These are phyloP conservation scores for Citrus hindsii DNA, from an alignment of 345 rosid species.

Conservation along the genomic window DNA sequence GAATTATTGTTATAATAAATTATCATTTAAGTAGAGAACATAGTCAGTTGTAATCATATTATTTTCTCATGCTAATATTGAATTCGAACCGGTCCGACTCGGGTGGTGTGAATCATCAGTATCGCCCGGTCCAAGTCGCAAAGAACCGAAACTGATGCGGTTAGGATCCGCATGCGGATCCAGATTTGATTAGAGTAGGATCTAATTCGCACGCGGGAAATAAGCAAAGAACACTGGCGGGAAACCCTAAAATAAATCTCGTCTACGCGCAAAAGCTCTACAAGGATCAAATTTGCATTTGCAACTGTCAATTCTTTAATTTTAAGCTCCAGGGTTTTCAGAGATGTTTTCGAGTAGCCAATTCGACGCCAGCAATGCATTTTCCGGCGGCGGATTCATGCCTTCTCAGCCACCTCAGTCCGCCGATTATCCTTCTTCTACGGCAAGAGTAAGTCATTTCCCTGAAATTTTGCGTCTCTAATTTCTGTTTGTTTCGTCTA, in stretches of 20 bases:
- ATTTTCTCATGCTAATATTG: too few relatives aligned
- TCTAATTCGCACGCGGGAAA: slow-evolving; percentile 23
- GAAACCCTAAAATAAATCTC: slow-evolving; percentile 2
- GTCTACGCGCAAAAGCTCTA: background rate
- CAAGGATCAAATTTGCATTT: background rate
- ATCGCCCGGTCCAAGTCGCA: background rate
- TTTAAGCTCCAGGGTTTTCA: slow-evolving; percentile 3
- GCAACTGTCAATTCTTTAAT: background rate
- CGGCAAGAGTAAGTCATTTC: slow-evolving; percentile 43
- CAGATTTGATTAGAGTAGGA: too few relatives aligned
- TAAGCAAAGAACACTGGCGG: slow-evolving; percentile 22
- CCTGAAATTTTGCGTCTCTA: background rate
- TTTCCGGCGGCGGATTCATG: slow-evolving; percentile 67
- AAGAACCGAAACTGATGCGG: background rate
- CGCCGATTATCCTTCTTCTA: slow-evolving; percentile 45
- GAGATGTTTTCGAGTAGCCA: slow-evolving; percentile 73
- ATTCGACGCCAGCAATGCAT: slow-evolving; percentile 47
- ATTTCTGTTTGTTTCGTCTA: background rate
- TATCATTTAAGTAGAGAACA: too few relatives aligned
- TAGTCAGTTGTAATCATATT: too few relatives aligned
- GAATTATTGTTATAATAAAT: too few relatives aligned
- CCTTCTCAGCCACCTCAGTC: slow-evolving; percentile 59
- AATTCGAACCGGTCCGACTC: background rate
- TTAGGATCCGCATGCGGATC: background rate
- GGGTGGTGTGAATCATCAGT: background rate